Evolutionary conservation across 768 basidiomycete genomes (phyloP).

Genomic region (Suillus tomentosus): DNA sequence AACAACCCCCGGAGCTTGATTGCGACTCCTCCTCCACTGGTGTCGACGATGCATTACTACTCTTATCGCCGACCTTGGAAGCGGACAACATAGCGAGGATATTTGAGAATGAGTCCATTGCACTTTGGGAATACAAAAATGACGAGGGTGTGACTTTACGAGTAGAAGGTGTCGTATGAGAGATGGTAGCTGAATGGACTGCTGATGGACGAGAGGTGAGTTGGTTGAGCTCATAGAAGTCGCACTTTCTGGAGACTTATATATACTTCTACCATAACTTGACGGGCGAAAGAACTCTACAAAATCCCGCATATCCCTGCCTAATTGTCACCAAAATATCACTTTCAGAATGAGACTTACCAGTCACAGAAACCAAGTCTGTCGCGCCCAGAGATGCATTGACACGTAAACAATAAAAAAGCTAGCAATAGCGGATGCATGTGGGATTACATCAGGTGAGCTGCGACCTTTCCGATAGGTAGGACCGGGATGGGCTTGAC

Average conservation of each 20-base stretch:
- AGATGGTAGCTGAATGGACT: neutral
- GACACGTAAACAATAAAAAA: neutral
- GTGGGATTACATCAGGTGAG: neutral
- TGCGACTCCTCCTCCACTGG: conserved; percentile 1
- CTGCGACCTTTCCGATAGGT: neutral
- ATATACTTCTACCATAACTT: neutral
- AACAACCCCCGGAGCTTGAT: neutral
- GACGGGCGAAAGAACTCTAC: neutral
- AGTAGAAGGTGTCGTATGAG: neutral
- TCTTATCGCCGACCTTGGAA: neutral
- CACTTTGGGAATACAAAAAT: neutral
- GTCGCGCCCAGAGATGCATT: neutral
- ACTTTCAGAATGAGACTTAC: neutral
- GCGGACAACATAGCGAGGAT: neutral
- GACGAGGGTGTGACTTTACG: neutral
- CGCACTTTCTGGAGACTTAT: neutral
- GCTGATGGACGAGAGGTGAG: neutral
- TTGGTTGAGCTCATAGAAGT: neutral
- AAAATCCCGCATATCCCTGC: neutral
- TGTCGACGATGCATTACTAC: neutral
- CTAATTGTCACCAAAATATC: neutral
- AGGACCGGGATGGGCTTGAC: conserved; percentile 1
- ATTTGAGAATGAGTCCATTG: conserved; percentile 3
- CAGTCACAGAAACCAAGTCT: neutral
- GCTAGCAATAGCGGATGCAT: neutral